These are phyloP conservation scores for Raphidocelis subcapitata DNA, from an alignment of 139 green algal species.

Conservation along the genomic window DNA sequence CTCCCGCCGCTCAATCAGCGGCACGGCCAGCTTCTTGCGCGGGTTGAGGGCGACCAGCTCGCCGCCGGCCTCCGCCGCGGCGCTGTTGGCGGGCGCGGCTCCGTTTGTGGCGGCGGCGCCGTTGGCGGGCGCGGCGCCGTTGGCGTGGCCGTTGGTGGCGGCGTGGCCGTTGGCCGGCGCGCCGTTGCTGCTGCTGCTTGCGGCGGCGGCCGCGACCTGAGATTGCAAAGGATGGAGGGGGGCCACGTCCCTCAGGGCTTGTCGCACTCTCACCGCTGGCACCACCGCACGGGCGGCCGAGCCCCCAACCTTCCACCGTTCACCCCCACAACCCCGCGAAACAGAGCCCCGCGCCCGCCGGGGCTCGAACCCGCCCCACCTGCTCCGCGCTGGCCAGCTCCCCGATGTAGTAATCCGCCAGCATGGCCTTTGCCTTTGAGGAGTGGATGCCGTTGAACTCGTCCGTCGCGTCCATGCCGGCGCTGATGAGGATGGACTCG, in stretches of 20 bases:
- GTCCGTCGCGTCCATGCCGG: slow-evolving; percentile 71
- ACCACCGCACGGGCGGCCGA: neutral
- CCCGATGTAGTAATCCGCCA: slow-evolving; percentile 82
- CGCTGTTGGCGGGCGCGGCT: neutral
- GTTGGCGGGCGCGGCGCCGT: slow-evolving; percentile 3
- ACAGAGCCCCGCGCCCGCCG: slow-evolving; percentile 5
- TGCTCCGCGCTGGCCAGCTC: slow-evolving; percentile 45
- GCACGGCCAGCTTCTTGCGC: slow-evolving; percentile 76
- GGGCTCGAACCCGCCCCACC: too few species aligned
- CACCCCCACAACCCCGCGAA: neutral
- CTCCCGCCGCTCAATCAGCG: slow-evolving; percentile 74
- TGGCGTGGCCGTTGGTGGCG: neutral
- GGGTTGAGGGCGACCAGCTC: slow-evolving; percentile 75
- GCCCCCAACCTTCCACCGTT: slow-evolving; percentile 14
- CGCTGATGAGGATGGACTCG: slow-evolving; percentile 79
- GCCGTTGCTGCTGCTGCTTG: neutral
- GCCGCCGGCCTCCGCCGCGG: neutral
- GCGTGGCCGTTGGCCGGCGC: neutral
- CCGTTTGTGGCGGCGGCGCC: neutral
- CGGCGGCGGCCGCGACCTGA: neutral
- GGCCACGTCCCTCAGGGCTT: too few species aligned
- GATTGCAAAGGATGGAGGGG: too few species aligned
- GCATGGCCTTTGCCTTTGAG: slow-evolving; percentile 81
- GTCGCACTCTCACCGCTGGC: too few species aligned
- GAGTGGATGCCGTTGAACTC: slow-evolving; percentile 92